A percentile compares a stretch with the other conserved stretches of the same genome.
Conservation (phyloP, 352 stramenopile genomes). For the Saprolegnia parasitica region DNA sequence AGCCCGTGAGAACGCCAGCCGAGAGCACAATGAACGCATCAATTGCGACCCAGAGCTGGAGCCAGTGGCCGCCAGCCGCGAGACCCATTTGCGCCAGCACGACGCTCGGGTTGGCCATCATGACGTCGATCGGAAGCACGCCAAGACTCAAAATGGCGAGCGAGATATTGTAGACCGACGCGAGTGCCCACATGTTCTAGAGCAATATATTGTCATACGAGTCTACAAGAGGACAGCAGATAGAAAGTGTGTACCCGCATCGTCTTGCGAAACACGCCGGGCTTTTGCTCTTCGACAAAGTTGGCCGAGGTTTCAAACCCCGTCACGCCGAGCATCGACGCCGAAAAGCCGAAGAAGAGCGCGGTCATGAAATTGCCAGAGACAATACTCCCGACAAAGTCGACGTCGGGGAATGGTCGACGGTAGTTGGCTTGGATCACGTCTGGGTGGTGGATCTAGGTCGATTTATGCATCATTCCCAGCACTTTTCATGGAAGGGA, state of each 20-base stretch:
- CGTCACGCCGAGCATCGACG: conserved; percentile 86
- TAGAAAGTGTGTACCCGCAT: conserved; percentile 75
- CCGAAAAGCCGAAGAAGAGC: conserved; percentile 74
- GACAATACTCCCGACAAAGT: conserved; percentile 38
- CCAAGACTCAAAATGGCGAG: conserved; percentile 78
- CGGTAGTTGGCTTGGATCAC: conserved; percentile 63
- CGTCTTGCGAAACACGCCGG: conserved; percentile 78
- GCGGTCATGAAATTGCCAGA: conserved; percentile 48
- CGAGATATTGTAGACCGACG: conserved; percentile 83
- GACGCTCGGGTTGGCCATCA: conserved; percentile 61
- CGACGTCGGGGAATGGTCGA: conserved; percentile 54
- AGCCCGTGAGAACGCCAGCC: conserved; percentile 82
- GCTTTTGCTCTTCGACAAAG: conserved; percentile 87
- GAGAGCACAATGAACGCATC: conserved; percentile 89
- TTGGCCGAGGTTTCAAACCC: conserved; percentile 88
- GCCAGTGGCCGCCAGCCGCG: conserved; percentile 43
- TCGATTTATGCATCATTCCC: no score
- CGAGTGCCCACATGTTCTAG: conserved; percentile 81
- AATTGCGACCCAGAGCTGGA: conserved; percentile 43
- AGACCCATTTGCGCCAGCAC: conserved; percentile 75
- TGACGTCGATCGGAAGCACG: conserved; percentile 70
- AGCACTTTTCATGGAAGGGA: no score
- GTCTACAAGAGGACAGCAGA: conserved; percentile 29
- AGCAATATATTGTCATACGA: conserved; percentile 72
- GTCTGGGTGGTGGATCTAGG: conserved; percentile 42